phyloP scores from a whole-genome alignment of 2,329 filamentous ascomycete species.

The Alternaria sp. region DNA sequence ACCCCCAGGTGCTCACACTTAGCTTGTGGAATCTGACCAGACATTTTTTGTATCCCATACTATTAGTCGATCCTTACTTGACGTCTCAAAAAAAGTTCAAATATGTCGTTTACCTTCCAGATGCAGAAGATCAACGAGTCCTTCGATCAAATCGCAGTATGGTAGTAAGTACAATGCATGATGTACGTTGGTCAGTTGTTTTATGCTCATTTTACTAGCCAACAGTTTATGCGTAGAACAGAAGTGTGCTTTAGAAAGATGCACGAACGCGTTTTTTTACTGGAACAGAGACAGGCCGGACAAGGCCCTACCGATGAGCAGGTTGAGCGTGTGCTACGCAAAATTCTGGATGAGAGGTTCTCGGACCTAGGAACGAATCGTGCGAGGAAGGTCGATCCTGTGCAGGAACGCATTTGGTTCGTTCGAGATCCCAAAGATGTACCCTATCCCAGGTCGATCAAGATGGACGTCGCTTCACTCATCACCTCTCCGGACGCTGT shows the following conservation, averaged over 20 bases:
- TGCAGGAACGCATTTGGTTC: slow-evolving; percentile 31
- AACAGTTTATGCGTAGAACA: slow-evolving; percentile 45
- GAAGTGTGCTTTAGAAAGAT: slow-evolving; percentile 42
- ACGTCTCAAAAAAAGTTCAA: slow-evolving; percentile 1
- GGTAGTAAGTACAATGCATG: slow-evolving; percentile 40
- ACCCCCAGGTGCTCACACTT: background rate
- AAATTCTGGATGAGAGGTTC: slow-evolving; percentile 47
- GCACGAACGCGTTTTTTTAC: slow-evolving; percentile 36
- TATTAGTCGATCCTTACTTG: background rate
- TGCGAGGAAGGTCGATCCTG: slow-evolving; percentile 14
- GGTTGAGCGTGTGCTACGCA: slow-evolving; percentile 47
- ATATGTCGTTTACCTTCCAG: slow-evolving; percentile 46
- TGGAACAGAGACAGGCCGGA: slow-evolving; percentile 39
- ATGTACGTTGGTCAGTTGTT: background rate
- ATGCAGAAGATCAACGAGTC: slow-evolving; percentile 46
- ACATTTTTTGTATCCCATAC: background rate
- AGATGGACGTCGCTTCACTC: slow-evolving; percentile 33
- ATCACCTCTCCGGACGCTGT: slow-evolving; percentile 41
- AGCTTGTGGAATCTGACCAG: background rate
- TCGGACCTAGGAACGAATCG: slow-evolving; percentile 24
- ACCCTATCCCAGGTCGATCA: slow-evolving; percentile 26
- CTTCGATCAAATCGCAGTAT: slow-evolving; percentile 44
- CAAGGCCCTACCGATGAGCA: slow-evolving; percentile 45
- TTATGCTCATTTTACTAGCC: slow-evolving; percentile 26
- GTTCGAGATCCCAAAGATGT: slow-evolving; percentile 27